Evolutionary conservation across 2,329 filamentous ascomycete species (phyloP).

Genomic region (Colletotrichum zoysiae): DNA sequence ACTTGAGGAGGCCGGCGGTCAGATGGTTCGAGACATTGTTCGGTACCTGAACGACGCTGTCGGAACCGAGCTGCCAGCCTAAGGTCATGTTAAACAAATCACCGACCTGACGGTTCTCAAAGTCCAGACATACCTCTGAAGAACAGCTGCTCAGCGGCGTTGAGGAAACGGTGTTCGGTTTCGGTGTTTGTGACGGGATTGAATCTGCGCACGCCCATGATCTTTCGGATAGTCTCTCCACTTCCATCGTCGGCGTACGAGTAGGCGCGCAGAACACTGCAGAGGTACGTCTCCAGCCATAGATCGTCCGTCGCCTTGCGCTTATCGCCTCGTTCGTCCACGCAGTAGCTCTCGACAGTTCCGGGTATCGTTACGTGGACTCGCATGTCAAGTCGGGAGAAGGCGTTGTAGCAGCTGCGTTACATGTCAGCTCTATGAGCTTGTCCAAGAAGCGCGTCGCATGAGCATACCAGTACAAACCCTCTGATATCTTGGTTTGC

Average conservation of each 20-base stretch:
- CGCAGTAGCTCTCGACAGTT: slow-evolving; percentile 95
- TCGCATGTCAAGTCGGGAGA: slow-evolving; percentile 97
- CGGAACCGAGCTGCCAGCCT: slow-evolving; percentile 96
- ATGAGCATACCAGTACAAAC: slow-evolving; percentile 82
- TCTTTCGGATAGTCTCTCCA: slow-evolving; percentile 94
- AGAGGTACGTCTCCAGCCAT: slow-evolving; percentile 98
- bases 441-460: slow-evolving; percentile 50
- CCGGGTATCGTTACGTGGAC: slow-evolving; percentile 98
- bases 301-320: slow-evolving; percentile 91
- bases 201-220: slow-evolving; percentile 96
- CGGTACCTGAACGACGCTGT: slow-evolving; percentile 96
- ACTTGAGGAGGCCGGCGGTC: slow-evolving; percentile 91
- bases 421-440: slow-evolving; percentile 16
- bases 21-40: slow-evolving; percentile 97
- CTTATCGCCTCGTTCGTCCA: slow-evolving; percentile 96
- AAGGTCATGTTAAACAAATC: slow-evolving; percentile 44
- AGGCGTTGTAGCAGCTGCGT: slow-evolving; percentile 94
- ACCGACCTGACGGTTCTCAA: too few species aligned
- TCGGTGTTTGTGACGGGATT: slow-evolving; percentile 99
- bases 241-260: slow-evolving; percentile 97
- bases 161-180: slow-evolving; percentile 94
- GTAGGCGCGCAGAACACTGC: slow-evolving; percentile 93
- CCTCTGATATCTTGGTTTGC: slow-evolving; percentile 87
- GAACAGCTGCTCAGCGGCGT: slow-evolving; percentile 94
- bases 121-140: slow-evolving; percentile 76